These are phyloP conservation scores for Pinus tabuliformis DNA, from an alignment of 75 land plant species.

Conservation along the genomic window DNA sequence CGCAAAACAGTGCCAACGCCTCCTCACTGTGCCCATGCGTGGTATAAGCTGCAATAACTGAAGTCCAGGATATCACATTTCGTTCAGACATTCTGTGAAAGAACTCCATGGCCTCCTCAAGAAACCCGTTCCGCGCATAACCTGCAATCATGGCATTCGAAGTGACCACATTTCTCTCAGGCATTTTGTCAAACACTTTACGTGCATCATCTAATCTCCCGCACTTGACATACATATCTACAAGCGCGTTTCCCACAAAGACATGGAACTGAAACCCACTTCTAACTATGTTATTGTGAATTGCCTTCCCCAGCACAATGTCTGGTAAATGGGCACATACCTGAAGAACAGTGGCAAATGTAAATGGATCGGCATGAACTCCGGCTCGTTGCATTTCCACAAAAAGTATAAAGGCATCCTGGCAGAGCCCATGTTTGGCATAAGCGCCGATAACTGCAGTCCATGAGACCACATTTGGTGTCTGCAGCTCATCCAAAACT, in stretches of 20 bases:
- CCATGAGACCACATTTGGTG: constrained; percentile 47
- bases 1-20: constrained; percentile 12
- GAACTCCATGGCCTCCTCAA: constrained; percentile 8
- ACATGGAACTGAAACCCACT: constrained; percentile 17
- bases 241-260: constrained; percentile 31
- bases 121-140: constrained; percentile 9
- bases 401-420: constrained; percentile 48
- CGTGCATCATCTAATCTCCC: constrained; percentile 15
- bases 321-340: constrained; percentile 5
- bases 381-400: constrained; percentile 30
- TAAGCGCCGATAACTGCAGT: constrained; percentile 57
- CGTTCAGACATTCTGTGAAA: constrained; percentile 22
- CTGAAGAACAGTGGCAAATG: background rate
- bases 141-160: constrained; percentile 46
- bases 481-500: constrained; percentile 21
- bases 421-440: constrained; percentile 16
- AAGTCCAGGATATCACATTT: constrained; percentile 22
- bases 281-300: no score
- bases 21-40: constrained; percentile 9
- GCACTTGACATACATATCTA: constrained; percentile 14
- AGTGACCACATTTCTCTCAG: constrained; percentile 23
- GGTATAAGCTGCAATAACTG: constrained; percentile 33
- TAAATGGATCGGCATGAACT: constrained; percentile 8
- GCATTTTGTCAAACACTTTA: constrained; percentile 22
- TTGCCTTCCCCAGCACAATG: no score